Evolutionary conservation across 306 rosid genomes (phyloP), one percentile per base, ranked within the genome.

Genomic region (Vigna radiata): DNA sequence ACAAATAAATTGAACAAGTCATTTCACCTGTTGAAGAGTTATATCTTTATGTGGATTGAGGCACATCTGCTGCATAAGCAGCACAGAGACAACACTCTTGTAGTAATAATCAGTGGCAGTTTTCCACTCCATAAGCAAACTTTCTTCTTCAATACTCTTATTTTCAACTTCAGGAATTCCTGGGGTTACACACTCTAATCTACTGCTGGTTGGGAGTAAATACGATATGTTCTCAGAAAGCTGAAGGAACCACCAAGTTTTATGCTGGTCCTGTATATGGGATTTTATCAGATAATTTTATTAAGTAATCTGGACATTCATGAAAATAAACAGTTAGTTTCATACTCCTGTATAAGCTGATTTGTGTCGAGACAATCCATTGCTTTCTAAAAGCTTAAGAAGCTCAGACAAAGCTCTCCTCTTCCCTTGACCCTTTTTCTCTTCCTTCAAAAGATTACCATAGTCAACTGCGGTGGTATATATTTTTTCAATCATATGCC

Each of bases 161-260:
- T 55, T 54, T 56, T 84, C 54, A 49, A 55, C 52, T 55, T 70
- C 75, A 68, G 67, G 75, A 71, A 54, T 37, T 73, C 79, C 87
- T 18, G 80, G 65, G 56, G 74, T 72, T 79, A 78, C 88, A 81
- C 8, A 18, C 13, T 89, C 50, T 15, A 85, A 46, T 75, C 84
- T 77, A 84, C 76, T 72, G 59, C 74, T 81, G 31, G 80, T 73
- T 44, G 78, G 85, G 47, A 90, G 82, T 85, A 94, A 66, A 87
- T 83, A 76, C 50, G 87, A 82, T 47, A 84, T 61, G 70, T 83
- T 88, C 16, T 78, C 77, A 25, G 89, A 88, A 31, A 88, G 89
- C 79, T 82, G 79, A 81, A 92, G 88, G 79, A 95, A 95, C 98
- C 98, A 95, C 98, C 97, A 95, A 53, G 90, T 83, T 55, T 88